These are phyloP conservation scores for Fagus sylvatica DNA, from an alignment of 306 rosid species.

Conservation along the genomic window DNA sequence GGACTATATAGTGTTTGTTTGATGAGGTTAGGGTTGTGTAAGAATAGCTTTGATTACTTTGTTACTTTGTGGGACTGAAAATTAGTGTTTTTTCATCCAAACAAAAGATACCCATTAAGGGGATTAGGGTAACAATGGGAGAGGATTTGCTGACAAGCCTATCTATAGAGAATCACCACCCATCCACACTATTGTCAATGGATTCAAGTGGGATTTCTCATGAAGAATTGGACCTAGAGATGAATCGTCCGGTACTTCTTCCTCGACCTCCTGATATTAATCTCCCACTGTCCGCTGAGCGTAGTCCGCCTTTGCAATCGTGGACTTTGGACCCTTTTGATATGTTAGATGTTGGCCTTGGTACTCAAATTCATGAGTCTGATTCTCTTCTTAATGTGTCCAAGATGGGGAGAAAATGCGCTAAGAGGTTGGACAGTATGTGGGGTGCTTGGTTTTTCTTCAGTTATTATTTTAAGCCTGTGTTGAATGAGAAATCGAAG, in stretches of 20 bases:
- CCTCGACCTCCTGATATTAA: slow-evolving; percentile 42
- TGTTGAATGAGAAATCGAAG: slow-evolving; percentile 38
- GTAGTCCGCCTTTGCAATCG: slow-evolving; percentile 32
- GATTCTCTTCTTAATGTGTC: slow-evolving; percentile 27
- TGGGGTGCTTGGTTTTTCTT: slow-evolving; percentile 51
- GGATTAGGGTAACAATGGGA: slow-evolving; percentile 27
- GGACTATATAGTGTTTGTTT: not conserved
- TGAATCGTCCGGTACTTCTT: slow-evolving; percentile 21
- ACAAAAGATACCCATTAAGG: not conserved
- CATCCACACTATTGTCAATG: slow-evolving; percentile 40
- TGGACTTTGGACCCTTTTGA: slow-evolving; percentile 35
- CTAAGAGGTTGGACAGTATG: slow-evolving; percentile 37
- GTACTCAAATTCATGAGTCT: slow-evolving; percentile 32
- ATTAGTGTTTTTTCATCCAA: not conserved
- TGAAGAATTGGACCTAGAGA: slow-evolving; percentile 35
- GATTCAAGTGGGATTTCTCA: slow-evolving; percentile 39
- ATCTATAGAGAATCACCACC: slow-evolving; percentile 42
- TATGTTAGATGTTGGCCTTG: slow-evolving; percentile 37
- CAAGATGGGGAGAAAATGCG: slow-evolving; percentile 26
- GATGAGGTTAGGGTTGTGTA: not conserved
- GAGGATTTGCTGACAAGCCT: slow-evolving; percentile 39
- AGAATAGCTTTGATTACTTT: not conserved
- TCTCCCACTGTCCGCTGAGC: slow-evolving; percentile 35
- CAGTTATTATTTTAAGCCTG: slow-evolving; percentile 37
- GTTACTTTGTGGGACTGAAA: slow-evolving; percentile 1